Conservation (phyloP, 768 basidiomycete species). For the Pleurotus giganteus region DNA sequence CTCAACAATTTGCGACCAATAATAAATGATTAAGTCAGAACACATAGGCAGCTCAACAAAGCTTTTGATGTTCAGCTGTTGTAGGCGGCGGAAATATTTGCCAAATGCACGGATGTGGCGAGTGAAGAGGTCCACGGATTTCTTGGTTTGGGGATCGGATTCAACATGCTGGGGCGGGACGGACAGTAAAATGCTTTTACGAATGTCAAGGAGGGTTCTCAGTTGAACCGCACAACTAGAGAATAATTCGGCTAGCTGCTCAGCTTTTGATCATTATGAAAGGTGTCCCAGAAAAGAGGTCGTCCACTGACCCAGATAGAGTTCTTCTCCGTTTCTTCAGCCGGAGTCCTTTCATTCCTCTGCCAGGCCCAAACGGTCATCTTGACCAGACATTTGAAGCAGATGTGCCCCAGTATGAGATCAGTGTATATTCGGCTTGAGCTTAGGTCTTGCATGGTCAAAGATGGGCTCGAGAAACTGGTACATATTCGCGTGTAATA, state of each 20-base stretch:
- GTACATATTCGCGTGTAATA: conserved; percentile 60
- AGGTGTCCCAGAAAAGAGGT: neutral
- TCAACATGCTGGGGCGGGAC: conserved; percentile 31
- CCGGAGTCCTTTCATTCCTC: conserved; percentile 38
- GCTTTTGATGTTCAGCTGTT: conserved; percentile 54
- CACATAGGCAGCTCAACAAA: conserved; percentile 67
- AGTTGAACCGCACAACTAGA: conserved; percentile 56
- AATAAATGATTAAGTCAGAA: conserved; percentile 69
- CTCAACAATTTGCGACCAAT: conserved; percentile 77
- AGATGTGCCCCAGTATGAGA: conserved; percentile 56
- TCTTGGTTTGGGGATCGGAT: conserved; percentile 35
- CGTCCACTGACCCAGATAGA: conserved; percentile 48
- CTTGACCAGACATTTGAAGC: conserved; percentile 74
- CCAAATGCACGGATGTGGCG: conserved; percentile 72
- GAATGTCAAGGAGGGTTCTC: conserved; percentile 51
- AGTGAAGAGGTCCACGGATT: conserved; percentile 56
- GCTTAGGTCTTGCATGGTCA: conserved; percentile 43
- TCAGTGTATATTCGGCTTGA: conserved; percentile 35
- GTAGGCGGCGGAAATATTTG: conserved; percentile 76
- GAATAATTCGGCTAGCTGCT: conserved; percentile 62
- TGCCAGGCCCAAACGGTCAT: conserved; percentile 74
- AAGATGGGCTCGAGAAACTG: conserved; percentile 33
- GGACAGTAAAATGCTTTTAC: conserved; percentile 50
- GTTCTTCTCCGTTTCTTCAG: conserved; percentile 42
- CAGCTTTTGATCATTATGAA: neutral